Base-by-base conservation (phyloP, 768 basidiomycete genomes). In the Cystofilobasidium bisporidii region DNA sequence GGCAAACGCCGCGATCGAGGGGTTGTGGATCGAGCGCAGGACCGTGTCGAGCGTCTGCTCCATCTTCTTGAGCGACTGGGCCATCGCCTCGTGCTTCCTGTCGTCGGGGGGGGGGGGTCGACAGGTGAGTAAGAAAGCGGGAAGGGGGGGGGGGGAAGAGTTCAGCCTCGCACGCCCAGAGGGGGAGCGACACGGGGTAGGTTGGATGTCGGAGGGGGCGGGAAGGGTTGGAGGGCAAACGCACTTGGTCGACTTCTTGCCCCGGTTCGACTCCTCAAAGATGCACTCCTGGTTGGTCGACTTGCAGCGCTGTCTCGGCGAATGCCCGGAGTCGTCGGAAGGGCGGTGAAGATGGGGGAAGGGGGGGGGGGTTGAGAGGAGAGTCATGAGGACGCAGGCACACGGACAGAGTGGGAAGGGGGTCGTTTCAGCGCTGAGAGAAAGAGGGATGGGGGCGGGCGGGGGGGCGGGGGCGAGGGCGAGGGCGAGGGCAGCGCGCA, bases 261-360 rank as follows among this genome's bases (percentile, higher is more conserved):
- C 96, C 58, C 96, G 83, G 75, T 97, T 93, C 1, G 88, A 91
- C 76, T 97, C 94, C 79, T 98, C 92, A 71, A 99, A 98, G 53
- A 96, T 84, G 74, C 96, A 99, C 72, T 94, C 90, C 73, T 93
- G 75, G 2, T 72, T 72, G 1, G 75, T 74, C 28, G 73, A 65
- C 62, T 72, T 72, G 70, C 91, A 96, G 26, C 91, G 86, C 68
- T 69, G 24, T 8, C n/a, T n/a, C n/a, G n/a, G n/a, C n/a, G n/a
- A n/a, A n/a, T n/a, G n/a, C n/a, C n/a, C n/a, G n/a, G n/a, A n/a
- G n/a, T n/a, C n/a, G n/a, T n/a, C n/a, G n/a, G n/a, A n/a, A n/a
- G n/a, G n/a, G n/a, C n/a, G n/a, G n/a, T n/a, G n/a, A n/a, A n/a
- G n/a, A n/a, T n/a, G n/a, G n/a, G n/a, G n/a, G n/a, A n/a, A n/a